phyloP scores from a whole-genome alignment of 768 basidiomycete genomes.

The Lyophyllum atratum region DNA sequence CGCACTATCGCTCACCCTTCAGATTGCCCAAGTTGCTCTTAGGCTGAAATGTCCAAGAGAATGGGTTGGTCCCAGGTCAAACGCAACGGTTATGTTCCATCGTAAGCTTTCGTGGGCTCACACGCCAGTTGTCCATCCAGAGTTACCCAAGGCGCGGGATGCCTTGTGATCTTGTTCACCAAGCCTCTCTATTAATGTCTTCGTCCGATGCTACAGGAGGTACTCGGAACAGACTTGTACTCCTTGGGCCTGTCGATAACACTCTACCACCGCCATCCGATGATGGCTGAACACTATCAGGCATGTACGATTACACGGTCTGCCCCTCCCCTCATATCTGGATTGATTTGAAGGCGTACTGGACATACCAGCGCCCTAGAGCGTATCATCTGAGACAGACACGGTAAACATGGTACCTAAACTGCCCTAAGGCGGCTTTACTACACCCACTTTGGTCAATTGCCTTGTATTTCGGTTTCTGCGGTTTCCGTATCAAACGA shows the following conservation, averaged over 20 bases:
- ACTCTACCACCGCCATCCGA: slow-evolving; percentile 2
- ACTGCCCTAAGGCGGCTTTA: neutral
- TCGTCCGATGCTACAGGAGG: slow-evolving; percentile 9
- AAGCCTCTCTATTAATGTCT: neutral
- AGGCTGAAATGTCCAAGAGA: neutral
- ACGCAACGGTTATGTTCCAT: neutral
- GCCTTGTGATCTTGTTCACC: neutral
- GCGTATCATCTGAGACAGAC: neutral
- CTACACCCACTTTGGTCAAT: slow-evolving; percentile 1
- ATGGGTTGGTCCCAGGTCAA: neutral
- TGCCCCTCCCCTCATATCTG: neutral
- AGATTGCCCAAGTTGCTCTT: neutral
- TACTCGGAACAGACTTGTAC: neutral
- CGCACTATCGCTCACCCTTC: neutral
- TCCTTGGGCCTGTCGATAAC: neutral
- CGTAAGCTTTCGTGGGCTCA: neutral
- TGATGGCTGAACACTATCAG: neutral
- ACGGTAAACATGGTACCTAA: neutral
- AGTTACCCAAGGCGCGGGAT: neutral
- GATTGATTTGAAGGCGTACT: neutral
- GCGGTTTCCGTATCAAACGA: slow-evolving; percentile 5
- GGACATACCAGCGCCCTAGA: neutral
- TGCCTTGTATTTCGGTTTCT: slow-evolving; percentile 1
- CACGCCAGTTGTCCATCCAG: neutral
- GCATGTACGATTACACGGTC: neutral